phyloP scores from a whole-genome alignment of 116 monocot genomes.

The Iris pallida region DNA sequence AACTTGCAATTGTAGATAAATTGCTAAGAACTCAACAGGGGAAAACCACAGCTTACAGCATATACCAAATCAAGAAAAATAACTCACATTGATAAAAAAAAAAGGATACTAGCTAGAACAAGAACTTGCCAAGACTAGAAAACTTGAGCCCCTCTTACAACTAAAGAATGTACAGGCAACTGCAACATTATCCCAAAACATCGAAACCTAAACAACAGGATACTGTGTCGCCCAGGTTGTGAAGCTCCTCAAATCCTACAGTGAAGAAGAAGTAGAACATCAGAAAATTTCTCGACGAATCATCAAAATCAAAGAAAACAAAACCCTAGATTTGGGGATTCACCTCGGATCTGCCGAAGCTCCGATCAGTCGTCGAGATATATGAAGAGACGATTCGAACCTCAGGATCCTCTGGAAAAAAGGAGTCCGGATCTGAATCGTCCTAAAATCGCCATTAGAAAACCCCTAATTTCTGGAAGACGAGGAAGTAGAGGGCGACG shows the following conservation, averaged over 20 bases:
- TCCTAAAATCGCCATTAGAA: slow-evolving; percentile 4
- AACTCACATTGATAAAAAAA: no score
- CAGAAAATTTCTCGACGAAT: not conserved
- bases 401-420: slow-evolving; percentile 5
- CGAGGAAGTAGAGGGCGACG: no score
- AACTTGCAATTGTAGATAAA: no score
- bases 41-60: no score
- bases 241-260: slow-evolving; percentile 29
- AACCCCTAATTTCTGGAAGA: not conserved
- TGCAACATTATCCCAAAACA: no score
- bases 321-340: not conserved
- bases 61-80: no score
- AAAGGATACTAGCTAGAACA: no score
- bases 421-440: slow-evolving; percentile 5
- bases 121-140: no score
- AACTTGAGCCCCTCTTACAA: no score
- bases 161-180: no score
- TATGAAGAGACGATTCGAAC: slow-evolving; percentile 14
- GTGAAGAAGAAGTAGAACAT: not conserved
- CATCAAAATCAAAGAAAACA: slow-evolving; percentile 1
- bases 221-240: slow-evolving; percentile 19
- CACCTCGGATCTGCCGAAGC: slow-evolving; percentile 11
- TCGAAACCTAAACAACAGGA: no score
- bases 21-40: no score
- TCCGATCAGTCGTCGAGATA: slow-evolving; percentile 15